Evolutionary conservation across 805 yeast species (phyloP), one percentile per base, ranked within the genome.

Genomic region (Kuraishia hungarica): DNA sequence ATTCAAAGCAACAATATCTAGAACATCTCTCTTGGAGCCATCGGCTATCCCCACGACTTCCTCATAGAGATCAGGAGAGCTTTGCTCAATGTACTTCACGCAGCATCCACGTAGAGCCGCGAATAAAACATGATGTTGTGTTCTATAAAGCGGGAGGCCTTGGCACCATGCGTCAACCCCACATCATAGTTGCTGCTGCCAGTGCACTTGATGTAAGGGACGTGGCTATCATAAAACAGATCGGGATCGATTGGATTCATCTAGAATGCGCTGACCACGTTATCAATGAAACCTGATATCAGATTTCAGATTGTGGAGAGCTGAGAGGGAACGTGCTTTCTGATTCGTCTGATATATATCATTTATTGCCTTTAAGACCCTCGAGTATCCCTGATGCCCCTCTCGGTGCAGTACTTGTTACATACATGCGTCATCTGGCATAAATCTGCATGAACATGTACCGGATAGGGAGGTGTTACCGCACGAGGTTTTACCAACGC

Each of bases 31-130:
- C 0, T 58, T 64, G 8, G 74, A 67, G 1, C 78, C 77, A 13
- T 66, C 68, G 1, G 77, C 71, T 28, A 74, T 62, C 17, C 77
- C 78, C 52, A 61, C 53, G 50, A 73, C 55, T 58, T 73, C 77
- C 19, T 70, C 69, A 26, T 64, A 54, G 29, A 72, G 60, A 22
- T 71, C 73, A 2, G 67, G 67, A 58, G 66, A 64, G 10, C 61
- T 58, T 1, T 51, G 23, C 52, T 68, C 56, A 15, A 73, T 54
- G 49, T 62, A 53, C 1, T 70, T 67, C 13, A 67, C 53, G 57
- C 63, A 29, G 64, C 49, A 26, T 62, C 64, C 24, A 58, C 21
- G 55, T 66, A 72, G 39, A 68, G 56, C 11, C 60, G 58, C 22
- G 63, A 58, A 53, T 72, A 72, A 51, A 69, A 58, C 24, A 55